Base-by-base conservation (phyloP, 2,329 filamentous ascomycete species). In the Colletotrichum eremochloae region DNA sequence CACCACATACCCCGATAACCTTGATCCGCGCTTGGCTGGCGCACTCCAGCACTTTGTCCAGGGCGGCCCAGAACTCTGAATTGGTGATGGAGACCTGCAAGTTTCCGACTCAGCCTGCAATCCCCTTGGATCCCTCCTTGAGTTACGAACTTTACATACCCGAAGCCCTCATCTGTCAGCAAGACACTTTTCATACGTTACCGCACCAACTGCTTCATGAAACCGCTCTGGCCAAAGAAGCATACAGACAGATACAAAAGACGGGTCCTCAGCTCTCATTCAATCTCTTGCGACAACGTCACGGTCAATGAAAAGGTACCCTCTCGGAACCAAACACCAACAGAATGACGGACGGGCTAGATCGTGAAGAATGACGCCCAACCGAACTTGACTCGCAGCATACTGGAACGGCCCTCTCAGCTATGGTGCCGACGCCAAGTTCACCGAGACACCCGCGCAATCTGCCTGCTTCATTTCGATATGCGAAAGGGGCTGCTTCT, bases 41-140 rank as follows among this genome's bases (percentile, higher is more conserved):
- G 38, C 60, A 69, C 65, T 60, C 20, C 60, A 60, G 31, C 60
- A 72, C 66, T 72, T 38, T 64, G 55, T 61, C 62, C 58, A 58
- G 56, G 52, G 56, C 67, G 63, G 67, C 62, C 50, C 52, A 48
- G 71, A 71, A 73, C 71, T 67, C 63, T 62, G 71, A 73, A 62
- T 63, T 73, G 56, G 60, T 62, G 68, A 67, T 67, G 42, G 5
- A 38, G n/a, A 66, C 50, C 36, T 52, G 48, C 67, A 62, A 67
- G 55, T 56, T 66, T 62, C 52, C 62, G 33, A 36, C 38, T 57
- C 56, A 53, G 67, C 71, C 67, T 73, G 67, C 62, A 53, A 66
- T 44, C n/a, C 52, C 67, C 70, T 64, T 72, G 64, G 52, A 68
- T 40, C 38, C 48, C 46, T 24, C 40, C n/a, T 33, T n/a, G 36